These are phyloP conservation scores for Diospyros lotus DNA, from an alignment of 148 eudicot genomes.

Conservation along the genomic window DNA sequence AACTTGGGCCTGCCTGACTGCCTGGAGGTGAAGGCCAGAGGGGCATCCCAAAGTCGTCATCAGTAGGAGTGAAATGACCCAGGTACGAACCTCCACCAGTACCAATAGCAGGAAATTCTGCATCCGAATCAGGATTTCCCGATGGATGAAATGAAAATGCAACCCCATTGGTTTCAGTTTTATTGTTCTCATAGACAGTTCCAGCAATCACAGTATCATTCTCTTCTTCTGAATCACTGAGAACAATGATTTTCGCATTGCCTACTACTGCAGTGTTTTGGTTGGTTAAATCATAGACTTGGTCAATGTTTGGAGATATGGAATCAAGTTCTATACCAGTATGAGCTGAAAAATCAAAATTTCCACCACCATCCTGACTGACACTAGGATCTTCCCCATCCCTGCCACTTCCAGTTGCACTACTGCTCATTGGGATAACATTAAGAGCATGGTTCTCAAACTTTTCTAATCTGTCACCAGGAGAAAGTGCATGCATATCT, in stretches of 20 bases:
- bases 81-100: slow-evolving; percentile 54
- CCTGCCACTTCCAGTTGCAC: slow-evolving; percentile 61
- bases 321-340: slow-evolving; percentile 53
- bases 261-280: slow-evolving; percentile 31
- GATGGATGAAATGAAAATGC: slow-evolving; percentile 33
- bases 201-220: slow-evolving; percentile 27
- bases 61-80: slow-evolving; percentile 47
- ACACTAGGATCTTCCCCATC: slow-evolving; percentile 60
- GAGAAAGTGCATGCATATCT: slow-evolving; percentile 34
- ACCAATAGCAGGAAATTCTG: slow-evolving; percentile 50
- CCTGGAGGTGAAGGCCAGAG: slow-evolving; percentile 69
- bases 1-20: slow-evolving; percentile 54
- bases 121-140: slow-evolving; percentile 55
- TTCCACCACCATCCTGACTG: slow-evolving; percentile 43
- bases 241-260: slow-evolving; percentile 53
- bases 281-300: slow-evolving; percentile 25
- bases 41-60: slow-evolving; percentile 65
- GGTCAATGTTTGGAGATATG: slow-evolving; percentile 36
- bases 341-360: slow-evolving; percentile 39
- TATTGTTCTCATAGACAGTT: slow-evolving; percentile 18
- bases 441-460: slow-evolving; percentile 33
- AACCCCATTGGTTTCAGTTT: slow-evolving; percentile 26
- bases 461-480: slow-evolving; percentile 34
- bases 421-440: slow-evolving; percentile 56
- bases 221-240: slow-evolving; percentile 82